phyloP scores from a whole-genome alignment of 2,329 filamentous ascomycete genomes.

The Ceratocystis cubensis region DNA sequence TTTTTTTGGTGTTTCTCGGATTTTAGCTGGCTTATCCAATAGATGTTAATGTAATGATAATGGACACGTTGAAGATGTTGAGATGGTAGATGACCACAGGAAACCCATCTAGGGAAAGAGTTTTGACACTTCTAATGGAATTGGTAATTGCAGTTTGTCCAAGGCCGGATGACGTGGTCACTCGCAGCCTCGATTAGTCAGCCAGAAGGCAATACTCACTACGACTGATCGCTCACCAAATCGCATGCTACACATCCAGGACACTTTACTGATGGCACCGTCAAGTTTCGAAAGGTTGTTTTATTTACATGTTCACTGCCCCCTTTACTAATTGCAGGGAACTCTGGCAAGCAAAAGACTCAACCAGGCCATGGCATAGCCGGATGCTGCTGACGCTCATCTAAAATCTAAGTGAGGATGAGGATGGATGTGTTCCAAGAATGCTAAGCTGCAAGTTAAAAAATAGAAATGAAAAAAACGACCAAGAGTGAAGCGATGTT shows the following conservation, averaged over 20 bases:
- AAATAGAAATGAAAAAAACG: background rate
- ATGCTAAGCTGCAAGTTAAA: slow-evolving; percentile 3
- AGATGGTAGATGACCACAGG: background rate
- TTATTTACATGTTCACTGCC: slow-evolving; percentile 14
- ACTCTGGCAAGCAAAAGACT: background rate
- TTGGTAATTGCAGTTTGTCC: too few species aligned
- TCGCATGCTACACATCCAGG: background rate
- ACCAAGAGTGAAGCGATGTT: background rate
- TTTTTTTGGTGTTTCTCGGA: background rate
- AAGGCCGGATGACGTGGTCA: too few species aligned
- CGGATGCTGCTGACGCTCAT: background rate
- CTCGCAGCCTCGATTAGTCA: too few species aligned
- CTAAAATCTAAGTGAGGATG: background rate
- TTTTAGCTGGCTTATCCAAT: background rate
- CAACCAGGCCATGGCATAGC: background rate
- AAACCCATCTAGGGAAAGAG: too few species aligned
- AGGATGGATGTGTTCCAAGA: background rate
- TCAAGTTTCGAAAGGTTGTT: background rate
- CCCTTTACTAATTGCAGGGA: slow-evolving; percentile 10
- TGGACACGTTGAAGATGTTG: background rate
- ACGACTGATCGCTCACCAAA: background rate
- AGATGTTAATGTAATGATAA: background rate
- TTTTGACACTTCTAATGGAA: too few species aligned
- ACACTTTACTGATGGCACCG: background rate
- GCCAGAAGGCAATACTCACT: background rate